Conservation (phyloP, 2,329 filamentous ascomycete genomes). For the Bimuria novae-zelandiae region DNA sequence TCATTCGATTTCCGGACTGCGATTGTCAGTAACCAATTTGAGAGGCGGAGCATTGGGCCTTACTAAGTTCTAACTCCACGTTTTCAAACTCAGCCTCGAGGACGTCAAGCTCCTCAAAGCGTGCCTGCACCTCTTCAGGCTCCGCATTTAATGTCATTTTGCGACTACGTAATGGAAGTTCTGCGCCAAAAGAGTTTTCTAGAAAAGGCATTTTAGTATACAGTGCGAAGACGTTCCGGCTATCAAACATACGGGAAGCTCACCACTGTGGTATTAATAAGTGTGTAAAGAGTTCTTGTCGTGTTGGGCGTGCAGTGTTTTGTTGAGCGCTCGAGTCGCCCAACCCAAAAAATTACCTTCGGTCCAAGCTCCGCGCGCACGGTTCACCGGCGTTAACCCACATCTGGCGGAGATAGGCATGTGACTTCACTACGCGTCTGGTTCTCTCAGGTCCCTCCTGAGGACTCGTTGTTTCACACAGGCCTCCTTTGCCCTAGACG, state of each 20-base stretch:
- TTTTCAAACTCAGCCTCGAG: conserved; percentile 85
- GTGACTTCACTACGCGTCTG: too few species aligned
- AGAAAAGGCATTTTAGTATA: conserved; percentile 22
- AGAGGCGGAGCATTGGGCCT: conserved; percentile 14
- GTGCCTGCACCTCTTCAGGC: conserved; percentile 34
- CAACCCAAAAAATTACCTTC: conserved; percentile 1
- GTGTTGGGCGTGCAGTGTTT: not conserved
- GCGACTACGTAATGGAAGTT: conserved; percentile 7
- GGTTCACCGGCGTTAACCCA: conserved; percentile 1
- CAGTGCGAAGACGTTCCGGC: not conserved
- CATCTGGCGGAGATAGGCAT: conserved; percentile 1
- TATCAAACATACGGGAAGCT: not conserved
- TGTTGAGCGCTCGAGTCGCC: not conserved
- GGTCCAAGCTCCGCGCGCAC: conserved; percentile 7
- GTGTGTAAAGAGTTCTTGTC: not conserved
- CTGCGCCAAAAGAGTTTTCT: conserved; percentile 14
- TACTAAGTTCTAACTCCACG: conserved; percentile 81
- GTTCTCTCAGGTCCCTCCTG: too few species aligned
- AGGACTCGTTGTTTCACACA: too few species aligned
- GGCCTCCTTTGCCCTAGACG: too few species aligned
- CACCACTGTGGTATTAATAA: not conserved
- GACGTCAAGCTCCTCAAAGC: conserved; percentile 75
- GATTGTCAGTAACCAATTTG: conserved; percentile 14
- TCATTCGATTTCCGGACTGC: conserved; percentile 74
- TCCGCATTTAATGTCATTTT: conserved; percentile 31